These are phyloP conservation scores for Geranium brycei DNA, from an alignment of 345 rosid genomes.

Conservation along the genomic window DNA sequence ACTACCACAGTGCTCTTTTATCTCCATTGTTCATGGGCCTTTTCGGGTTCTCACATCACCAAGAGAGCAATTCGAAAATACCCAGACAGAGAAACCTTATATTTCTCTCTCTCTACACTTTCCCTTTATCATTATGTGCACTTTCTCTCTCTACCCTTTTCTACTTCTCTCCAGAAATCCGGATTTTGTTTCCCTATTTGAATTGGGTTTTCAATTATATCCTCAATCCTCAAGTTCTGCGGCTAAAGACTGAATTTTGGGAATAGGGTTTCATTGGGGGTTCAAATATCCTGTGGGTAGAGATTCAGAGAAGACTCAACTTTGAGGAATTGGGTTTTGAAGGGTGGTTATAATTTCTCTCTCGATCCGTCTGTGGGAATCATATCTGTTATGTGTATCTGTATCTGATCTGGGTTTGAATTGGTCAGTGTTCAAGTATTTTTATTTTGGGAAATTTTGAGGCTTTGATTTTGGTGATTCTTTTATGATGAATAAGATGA, in stretches of 20 bases:
- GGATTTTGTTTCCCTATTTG: too few relatives aligned
- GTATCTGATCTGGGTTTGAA: constrained; percentile 1
- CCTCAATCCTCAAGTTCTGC: too few relatives aligned
- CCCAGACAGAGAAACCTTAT: too few relatives aligned
- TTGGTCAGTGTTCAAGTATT: neutral
- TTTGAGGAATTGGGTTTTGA: neutral
- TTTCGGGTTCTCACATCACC: neutral
- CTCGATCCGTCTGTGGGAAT: neutral
- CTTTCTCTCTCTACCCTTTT: constrained; percentile 2
- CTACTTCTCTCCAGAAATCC: neutral
- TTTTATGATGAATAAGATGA: constrained; percentile 13
- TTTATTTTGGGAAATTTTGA: neutral
- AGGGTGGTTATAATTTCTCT: neutral
- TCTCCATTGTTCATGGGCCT: neutral
- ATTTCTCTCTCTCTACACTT: neutral
- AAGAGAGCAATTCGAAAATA: too few relatives aligned
- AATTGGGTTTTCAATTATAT: too few relatives aligned
- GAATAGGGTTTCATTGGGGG: too few relatives aligned
- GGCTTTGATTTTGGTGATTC: constrained; percentile 3
- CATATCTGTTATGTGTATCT: neutral
- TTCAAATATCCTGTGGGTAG: too few relatives aligned
- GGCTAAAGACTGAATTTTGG: too few relatives aligned
- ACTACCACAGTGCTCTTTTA: neutral
- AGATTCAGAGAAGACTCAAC: too few relatives aligned
- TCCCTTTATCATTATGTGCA: neutral